A percentile compares a stretch with the other conserved stretches of the same genome.
These are phyloP conservation scores for Nigrospora osmanthi DNA, from an alignment of 2,329 filamentous ascomycete genomes.

Conservation along the genomic window DNA sequence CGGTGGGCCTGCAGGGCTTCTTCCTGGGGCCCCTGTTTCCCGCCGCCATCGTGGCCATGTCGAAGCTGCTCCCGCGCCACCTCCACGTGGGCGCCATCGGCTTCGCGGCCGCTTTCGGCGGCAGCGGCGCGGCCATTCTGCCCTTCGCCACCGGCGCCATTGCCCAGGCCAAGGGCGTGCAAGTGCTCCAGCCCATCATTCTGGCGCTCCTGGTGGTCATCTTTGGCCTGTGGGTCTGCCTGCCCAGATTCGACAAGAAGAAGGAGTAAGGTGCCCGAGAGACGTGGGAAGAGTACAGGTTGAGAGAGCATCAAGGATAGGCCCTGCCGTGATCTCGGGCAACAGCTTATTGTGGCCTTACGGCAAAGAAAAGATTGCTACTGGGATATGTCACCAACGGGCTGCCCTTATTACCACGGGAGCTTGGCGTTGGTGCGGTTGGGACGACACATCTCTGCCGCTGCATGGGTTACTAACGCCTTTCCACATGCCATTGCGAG, in stretches of 20 bases:
- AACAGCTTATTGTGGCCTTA: too few relatives aligned
- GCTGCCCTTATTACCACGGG: too few relatives aligned
- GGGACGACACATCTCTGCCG: too few relatives aligned
- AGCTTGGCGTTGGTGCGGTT: too few relatives aligned
- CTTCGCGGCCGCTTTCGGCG: conserved; percentile 70
- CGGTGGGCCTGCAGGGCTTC: conserved; percentile 66
- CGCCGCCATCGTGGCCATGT: conserved; percentile 61
- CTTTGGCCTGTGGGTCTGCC: conserved; percentile 35
- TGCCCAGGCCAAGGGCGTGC: conserved; percentile 47
- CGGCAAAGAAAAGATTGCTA: too few relatives aligned
- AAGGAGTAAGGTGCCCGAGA: conserved; percentile 17
- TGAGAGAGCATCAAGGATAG: too few relatives aligned
- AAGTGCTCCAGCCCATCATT: conserved; percentile 48
- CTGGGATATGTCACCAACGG: too few relatives aligned
- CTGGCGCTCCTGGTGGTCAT: conserved; percentile 39
- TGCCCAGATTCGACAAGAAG: conserved; percentile 30
- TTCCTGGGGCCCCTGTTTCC: conserved; percentile 76
- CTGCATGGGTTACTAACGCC: too few relatives aligned
- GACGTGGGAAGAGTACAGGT: too few relatives aligned
- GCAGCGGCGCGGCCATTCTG: conserved; percentile 61
- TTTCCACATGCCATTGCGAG: too few relatives aligned
- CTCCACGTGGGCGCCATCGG: conserved; percentile 73
- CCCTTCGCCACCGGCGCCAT: conserved; percentile 60
- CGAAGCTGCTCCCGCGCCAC: conserved; percentile 60
- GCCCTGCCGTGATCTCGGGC: too few relatives aligned